Evolutionary conservation across 129 eudicot species (phyloP).

Genomic region (Centrapalus pauciflorus): DNA sequence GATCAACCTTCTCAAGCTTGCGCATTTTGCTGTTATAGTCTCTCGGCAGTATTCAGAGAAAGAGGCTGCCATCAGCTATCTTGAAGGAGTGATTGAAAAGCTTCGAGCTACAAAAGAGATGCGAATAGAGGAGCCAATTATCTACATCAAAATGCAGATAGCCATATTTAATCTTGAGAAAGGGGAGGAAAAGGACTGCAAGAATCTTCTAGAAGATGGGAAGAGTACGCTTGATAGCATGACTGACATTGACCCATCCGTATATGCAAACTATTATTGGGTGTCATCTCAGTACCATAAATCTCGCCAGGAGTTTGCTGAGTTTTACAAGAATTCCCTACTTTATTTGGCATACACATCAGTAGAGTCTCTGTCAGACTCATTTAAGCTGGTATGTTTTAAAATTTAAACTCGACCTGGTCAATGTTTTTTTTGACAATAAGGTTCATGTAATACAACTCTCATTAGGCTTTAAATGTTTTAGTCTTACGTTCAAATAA

Average conservation of each 20-base stretch:
- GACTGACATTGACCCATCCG: slow-evolving; percentile 96
- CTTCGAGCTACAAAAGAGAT: slow-evolving; percentile 64
- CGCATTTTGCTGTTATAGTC: slow-evolving; percentile 90
- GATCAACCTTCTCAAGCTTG: slow-evolving; percentile 93
- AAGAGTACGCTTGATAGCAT: slow-evolving; percentile 86
- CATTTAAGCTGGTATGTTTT: slow-evolving; percentile 75
- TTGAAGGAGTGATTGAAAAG: slow-evolving; percentile 85
- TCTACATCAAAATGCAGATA: slow-evolving; percentile 80
- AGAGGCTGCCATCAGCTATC: slow-evolving; percentile 75
- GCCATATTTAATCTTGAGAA: slow-evolving; percentile 75
- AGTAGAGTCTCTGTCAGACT: slow-evolving; percentile 76
- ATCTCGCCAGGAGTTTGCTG: slow-evolving; percentile 84
- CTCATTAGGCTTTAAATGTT: neutral
- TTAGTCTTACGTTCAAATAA: neutral
- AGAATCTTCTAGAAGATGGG: slow-evolving; percentile 77
- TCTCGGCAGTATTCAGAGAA: slow-evolving; percentile 79
- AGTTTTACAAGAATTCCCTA: slow-evolving; percentile 85
- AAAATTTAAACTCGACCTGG: neutral
- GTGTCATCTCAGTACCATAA: slow-evolving; percentile 90
- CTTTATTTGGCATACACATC: slow-evolving; percentile 88
- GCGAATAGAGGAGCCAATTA: slow-evolving; percentile 86
- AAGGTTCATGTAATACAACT: neutral
- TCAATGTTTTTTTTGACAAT: neutral
- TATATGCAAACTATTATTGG: slow-evolving; percentile 91
- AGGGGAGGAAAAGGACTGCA: slow-evolving; percentile 86